A percentile compares a stretch with the other conserved stretches of the same genome.
These are phyloP conservation scores for Pisolithus albus DNA, from an alignment of 768 basidiomycete species.

Conservation along the genomic window DNA sequence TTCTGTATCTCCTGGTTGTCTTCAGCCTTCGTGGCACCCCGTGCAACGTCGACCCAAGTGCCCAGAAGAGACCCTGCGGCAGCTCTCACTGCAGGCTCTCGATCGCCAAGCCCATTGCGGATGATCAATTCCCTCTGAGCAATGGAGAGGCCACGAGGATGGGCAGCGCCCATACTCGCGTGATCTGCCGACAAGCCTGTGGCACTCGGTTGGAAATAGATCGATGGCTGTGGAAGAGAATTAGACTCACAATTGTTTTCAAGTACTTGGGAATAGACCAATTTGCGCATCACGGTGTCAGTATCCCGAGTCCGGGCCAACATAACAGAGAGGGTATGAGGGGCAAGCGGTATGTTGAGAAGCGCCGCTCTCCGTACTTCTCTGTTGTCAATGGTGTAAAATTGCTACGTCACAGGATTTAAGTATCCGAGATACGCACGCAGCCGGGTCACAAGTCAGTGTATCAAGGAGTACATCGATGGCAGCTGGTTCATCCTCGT, in stretches of 20 bases:
- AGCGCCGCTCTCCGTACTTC: conserved; percentile 83
- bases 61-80: conserved; percentile 69
- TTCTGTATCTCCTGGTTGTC: conserved; percentile 28
- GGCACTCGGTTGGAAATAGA: background rate
- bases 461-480: conserved; percentile 60
- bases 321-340: conserved; percentile 53
- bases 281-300: conserved; percentile 66
- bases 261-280: conserved; percentile 60
- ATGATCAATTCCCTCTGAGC: conserved; percentile 73
- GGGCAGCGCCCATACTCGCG: conserved; percentile 45
- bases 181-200: conserved; percentile 14
- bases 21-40: conserved; percentile 35
- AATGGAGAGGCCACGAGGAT: conserved; percentile 61
- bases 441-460: conserved; percentile 63
- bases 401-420: background rate
- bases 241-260: conserved; percentile 31
- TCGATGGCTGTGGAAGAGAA: background rate
- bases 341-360: conserved; percentile 57
- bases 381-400: conserved; percentile 31
- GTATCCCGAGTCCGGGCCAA: conserved; percentile 75
- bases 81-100: conserved; percentile 64
- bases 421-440: conserved; percentile 42
- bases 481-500: conserved; percentile 39
- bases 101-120: conserved; percentile 78
- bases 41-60: conserved; percentile 64